phyloP scores from a whole-genome alignment of 371 early-diverging fungal species.

The Mucor irregularis region DNA sequence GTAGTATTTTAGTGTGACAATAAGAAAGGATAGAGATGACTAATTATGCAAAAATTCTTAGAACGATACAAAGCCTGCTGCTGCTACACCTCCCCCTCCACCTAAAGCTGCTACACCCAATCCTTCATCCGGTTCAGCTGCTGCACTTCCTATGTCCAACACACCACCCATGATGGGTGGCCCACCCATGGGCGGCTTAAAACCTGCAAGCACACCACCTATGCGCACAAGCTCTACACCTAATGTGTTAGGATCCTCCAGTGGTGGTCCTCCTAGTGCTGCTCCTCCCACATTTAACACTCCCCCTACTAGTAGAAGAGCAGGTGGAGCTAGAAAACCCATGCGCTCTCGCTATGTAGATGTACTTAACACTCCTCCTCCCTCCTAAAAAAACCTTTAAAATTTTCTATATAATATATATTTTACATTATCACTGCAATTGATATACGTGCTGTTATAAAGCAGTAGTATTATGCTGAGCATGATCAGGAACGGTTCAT shows the following conservation, averaged over 20 bases:
- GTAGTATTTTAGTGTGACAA: neutral
- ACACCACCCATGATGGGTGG: too few species aligned
- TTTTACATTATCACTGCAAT: neutral
- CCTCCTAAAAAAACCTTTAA: neutral
- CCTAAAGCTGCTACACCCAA: constrained; percentile 13
- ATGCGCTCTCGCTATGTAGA: constrained; percentile 55
- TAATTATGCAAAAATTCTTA: neutral
- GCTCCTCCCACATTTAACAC: constrained; percentile 22
- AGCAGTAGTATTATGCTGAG: too few species aligned
- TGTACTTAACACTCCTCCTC: constrained; percentile 35
- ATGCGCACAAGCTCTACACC: constrained; percentile 34
- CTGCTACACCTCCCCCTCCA: constrained; percentile 33
- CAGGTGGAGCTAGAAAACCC: constrained; percentile 36
- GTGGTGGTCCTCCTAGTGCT: constrained; percentile 7
- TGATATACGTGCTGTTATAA: too few species aligned
- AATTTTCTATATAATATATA: constrained; percentile 11
- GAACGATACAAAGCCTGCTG: constrained; percentile 29
- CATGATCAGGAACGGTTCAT: too few species aligned
- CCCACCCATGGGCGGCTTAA: neutral
- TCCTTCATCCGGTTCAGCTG: neutral
- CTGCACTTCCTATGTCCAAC: neutral
- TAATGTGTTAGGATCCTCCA: neutral
- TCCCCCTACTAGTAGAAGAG: constrained; percentile 30
- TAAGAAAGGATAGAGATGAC: too few species aligned
- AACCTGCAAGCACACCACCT: constrained; percentile 23